Conservation (phyloP, 2,329 filamentous ascomycete species). For the Zymoseptoria tritici region DNA sequence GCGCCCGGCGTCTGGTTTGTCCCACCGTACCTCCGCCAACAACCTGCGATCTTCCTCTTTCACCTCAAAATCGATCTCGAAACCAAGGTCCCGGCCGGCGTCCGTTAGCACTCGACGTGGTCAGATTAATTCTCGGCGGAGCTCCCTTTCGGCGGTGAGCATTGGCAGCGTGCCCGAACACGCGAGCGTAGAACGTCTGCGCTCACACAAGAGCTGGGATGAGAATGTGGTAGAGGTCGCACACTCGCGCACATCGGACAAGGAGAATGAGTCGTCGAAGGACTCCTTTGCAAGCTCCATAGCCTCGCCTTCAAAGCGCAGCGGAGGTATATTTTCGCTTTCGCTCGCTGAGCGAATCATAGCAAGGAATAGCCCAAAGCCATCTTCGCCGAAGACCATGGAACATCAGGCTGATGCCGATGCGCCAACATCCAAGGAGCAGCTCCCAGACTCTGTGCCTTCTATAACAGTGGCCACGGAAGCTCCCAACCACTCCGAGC, state of each 20-base stretch:
- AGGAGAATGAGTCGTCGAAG: background rate
- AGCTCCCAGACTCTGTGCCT: background rate
- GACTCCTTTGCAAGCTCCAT: background rate
- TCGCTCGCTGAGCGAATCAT: background rate
- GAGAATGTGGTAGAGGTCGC: background rate
- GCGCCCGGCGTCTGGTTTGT: conserved; percentile 71
- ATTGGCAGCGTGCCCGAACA: conserved; percentile 3
- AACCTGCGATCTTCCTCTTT: conserved; percentile 7
- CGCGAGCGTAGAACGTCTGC: background rate
- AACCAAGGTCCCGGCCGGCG: background rate
- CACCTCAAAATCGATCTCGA: background rate
- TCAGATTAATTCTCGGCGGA: conserved; percentile 10
- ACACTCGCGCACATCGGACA: background rate
- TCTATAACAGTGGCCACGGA: conserved; percentile 29
- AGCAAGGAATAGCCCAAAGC: background rate
- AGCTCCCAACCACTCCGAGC: too few relatives aligned
- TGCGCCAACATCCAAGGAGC: background rate
- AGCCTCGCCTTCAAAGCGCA: background rate
- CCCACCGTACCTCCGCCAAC: conserved; percentile 48
- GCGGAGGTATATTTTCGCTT: background rate
- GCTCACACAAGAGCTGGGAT: background rate
- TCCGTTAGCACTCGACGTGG: background rate
- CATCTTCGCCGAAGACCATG: conserved; percentile 3
- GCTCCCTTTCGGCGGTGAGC: conserved; percentile 11
- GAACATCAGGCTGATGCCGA: conserved; percentile 13